Percentiles rank a stretch among this genome's conserved stretches.
phyloP scores from a whole-genome alignment of 1,284 basidiomycete species.

The Phellopilus nigrolimitatus region DNA sequence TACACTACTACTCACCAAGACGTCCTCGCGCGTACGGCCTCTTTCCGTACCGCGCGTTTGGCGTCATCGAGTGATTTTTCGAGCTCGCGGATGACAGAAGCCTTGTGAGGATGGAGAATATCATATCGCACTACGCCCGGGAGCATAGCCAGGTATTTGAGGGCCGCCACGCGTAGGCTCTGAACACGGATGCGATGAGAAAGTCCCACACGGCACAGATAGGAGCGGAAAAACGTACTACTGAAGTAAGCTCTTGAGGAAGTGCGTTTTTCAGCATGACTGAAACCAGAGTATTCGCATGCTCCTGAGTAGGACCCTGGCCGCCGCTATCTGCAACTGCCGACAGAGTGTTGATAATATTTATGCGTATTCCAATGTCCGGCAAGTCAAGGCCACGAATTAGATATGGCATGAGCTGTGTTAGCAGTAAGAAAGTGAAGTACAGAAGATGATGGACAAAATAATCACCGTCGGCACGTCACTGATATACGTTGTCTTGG shows the following conservation, averaged over 20 bases:
- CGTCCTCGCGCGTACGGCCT: slow-evolving; percentile 81
- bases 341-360: slow-evolving; percentile 78
- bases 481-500: slow-evolving; percentile 65
- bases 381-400: slow-evolving; percentile 80
- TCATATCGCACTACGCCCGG: slow-evolving; percentile 77
- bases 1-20: slow-evolving; percentile 20
- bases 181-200: slow-evolving; percentile 29
- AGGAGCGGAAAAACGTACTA: slow-evolving; percentile 36
- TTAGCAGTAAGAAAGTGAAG: slow-evolving; percentile 8
- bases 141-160: slow-evolving; percentile 69
- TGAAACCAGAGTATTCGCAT: slow-evolving; percentile 67
- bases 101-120: slow-evolving; percentile 70
- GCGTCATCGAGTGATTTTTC: slow-evolving; percentile 80
- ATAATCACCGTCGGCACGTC: slow-evolving; percentile 62
- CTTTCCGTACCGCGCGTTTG: slow-evolving; percentile 72
- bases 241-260: slow-evolving; percentile 44
- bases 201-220: neutral
- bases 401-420: slow-evolving; percentile 85
- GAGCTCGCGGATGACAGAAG: slow-evolving; percentile 69
- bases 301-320: slow-evolving; percentile 52
- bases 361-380: slow-evolving; percentile 67
- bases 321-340: slow-evolving; percentile 56
- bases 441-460: neutral
- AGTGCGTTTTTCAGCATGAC: slow-evolving; percentile 64
- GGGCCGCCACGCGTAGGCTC: slow-evolving; percentile 71